Evolutionary conservation across 1,284 basidiomycete species (phyloP), one percentile per base, ranked within the genome.

Genomic region (Mycosarcoma maydis): DNA sequence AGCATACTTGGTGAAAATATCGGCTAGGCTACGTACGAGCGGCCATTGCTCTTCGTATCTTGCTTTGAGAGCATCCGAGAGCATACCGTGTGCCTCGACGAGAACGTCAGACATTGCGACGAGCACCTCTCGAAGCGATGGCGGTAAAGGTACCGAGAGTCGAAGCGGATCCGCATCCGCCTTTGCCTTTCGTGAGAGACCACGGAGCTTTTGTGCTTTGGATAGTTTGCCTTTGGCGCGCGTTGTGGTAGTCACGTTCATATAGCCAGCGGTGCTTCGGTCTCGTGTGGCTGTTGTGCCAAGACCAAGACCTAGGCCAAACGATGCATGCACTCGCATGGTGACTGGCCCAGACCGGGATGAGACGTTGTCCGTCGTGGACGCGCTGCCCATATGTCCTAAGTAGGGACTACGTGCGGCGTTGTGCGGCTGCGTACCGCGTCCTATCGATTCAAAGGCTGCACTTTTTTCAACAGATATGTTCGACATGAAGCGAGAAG

Each of bases 31-130:
- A 24, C 76, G 66, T 6, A 78, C 76, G 27, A 78, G 45, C 11
- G 76, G 76, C 73, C 73, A 78, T 36, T 78, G 76, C 46, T 75
- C 75, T 26, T 78, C 71, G 56, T 78, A 78, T 22, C 76, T 50
- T 11, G 55, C 55, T 36, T 70, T 75, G 23, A 78, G 61, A n/a
- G 75, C 68, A 17, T 75, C 73, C 4, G 70, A 75, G 1, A 78
- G 58, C 11, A 67, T 33, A 2, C 60, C 58, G 42, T 78, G 76
- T 17, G 65, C 75, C 37, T 73, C 67, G 2, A 73, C 43, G 11
- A 78, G 66, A 13, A 73, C 76, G 3, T 75, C 67, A 3, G 59
- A 70, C 27, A 78, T 57, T 10, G 69, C 58, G 16, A 67, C 50
- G 9, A 78, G 72, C n/a, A 76, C 69, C 29, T 61, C 47, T 4